phyloP scores from a whole-genome alignment of 345 rosid species.

The Linum lewisii region DNA sequence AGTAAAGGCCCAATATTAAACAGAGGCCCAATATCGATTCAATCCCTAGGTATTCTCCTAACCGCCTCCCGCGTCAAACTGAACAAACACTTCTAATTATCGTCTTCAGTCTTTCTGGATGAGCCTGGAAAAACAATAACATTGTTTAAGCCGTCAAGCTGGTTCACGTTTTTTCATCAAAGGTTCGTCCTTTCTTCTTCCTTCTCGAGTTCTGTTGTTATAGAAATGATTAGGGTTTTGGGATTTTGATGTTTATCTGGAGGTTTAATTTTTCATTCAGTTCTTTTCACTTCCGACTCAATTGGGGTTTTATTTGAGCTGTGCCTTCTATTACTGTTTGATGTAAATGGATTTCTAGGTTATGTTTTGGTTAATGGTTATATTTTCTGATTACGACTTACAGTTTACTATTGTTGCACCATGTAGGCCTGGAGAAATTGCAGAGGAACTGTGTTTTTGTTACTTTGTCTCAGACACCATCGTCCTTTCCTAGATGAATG shows the following conservation, averaged over 20 bases:
- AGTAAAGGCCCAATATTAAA: no score
- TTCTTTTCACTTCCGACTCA: no score
- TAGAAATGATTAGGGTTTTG: background rate
- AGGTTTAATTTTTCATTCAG: background rate
- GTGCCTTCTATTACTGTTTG: background rate
- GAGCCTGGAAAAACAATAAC: background rate
- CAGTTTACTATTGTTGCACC: background rate
- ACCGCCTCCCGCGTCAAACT: no score
- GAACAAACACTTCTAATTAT: no score
- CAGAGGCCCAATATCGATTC: no score
- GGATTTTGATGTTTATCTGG: background rate
- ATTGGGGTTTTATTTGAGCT: no score
- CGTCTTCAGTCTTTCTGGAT: no score
- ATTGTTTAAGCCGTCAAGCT: background rate
- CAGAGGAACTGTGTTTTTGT: background rate
- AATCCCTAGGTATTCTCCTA: no score
- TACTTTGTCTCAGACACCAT: no score
- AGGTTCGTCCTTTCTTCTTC: background rate
- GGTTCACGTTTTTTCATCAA: background rate
- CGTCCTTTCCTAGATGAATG: no score
- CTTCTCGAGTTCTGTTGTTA: background rate
- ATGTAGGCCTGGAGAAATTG: background rate
- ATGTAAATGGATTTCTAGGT: background rate
- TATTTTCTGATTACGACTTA: background rate
- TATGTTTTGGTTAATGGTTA: background rate